Evolutionary conservation across 2,329 filamentous ascomycete species (phyloP), one percentile per base, ranked within the genome.

Genomic region (Alternaria gansuensis): DNA sequence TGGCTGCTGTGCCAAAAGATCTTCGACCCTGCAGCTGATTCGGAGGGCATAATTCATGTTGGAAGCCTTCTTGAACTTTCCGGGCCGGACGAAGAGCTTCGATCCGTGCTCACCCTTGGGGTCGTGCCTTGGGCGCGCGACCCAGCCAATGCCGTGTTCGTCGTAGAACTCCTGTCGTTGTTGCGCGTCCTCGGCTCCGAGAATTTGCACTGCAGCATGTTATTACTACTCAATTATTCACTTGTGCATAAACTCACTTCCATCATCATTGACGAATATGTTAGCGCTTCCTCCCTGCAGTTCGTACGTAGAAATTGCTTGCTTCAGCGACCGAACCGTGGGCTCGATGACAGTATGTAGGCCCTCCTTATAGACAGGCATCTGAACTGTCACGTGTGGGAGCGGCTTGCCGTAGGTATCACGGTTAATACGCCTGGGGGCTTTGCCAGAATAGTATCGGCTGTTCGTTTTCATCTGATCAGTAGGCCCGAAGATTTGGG

Each of bases 291-390:
- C 88, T n/a, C 88, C 88, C 62, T 81, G 76, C 67, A 82, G 77
- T 59, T 83, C 81, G 62, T 83, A 83, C 10, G 81, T 82, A 1
- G 81, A 81, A 14, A 83, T 83, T 28, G 81, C 81, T 70, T 91
- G 88, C 79, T 92, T 92, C 78, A 93, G 84, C 2, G 90, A 93
- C 70, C 87, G 87, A 69, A 93, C 86, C 0, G 91, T 94, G 7
- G 91, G 91, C 21, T 83, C 85, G 69, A 93, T 93, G 76, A 96
- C 92, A 61, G 82, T 86, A 34, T 80, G 80, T 3, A 96, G 83
- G 64, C 91, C 91, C 75, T 96, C 92, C 76, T 94, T 95, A 81
- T 95, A 96, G 0, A 96, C 90, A 4, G 92, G 92, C 75, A 91
- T 93, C 73, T 96, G 92, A 40, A 96, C 90, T 3, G 80, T 83